Base-by-base conservation (phyloP, 169 alveolate genomes). In the Plasmodium vivax region DNA sequence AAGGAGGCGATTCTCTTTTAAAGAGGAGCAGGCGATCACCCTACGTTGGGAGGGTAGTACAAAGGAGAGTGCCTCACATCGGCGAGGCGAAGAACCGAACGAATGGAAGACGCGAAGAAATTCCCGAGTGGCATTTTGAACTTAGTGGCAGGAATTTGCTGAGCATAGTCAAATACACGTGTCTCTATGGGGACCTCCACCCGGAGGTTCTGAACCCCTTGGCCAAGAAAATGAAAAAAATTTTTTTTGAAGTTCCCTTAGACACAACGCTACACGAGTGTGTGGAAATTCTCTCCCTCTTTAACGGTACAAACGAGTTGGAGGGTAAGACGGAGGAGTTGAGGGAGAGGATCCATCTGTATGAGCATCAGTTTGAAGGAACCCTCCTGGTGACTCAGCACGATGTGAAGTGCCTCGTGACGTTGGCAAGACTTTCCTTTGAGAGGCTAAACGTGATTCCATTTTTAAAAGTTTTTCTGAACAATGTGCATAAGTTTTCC, bases 231-330 rank as follows among this genome's bases (percentile, higher is more conserved):
- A 4, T 41, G 9, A 85, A 45, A 6, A 38, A 8, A 0, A 75
- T 85, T n/a, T 85, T 85, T 34, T 75, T 85, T 8, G 23, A 85
- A 47, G 32, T 5, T 9, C 3, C 34, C n/a, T 36, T 85, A 12
- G 93, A 85, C 38, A 34, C 41, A 75, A 85, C 85, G 36, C 58
- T 85, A 30, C 85, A 85, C 54, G 93, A 85, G 23, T 85, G 85
- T 41, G 56, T 84, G 54, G 93, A 75, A 75, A 85, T 85, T 75
- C 43, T 85, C 23, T 45, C 77, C 43, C 30, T 45, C 27, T 75
- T 85, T 3, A 45, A 85, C 36, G 23, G 71, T 51, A n/a, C 75
- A 38, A 71, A 56, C 30, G 79, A 75, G 45, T n/a, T 85, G 43
- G 79, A 75, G 8, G 34, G 19, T n/a, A 62, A 19, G 7, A 32